Evolutionary conservation across 2,329 filamentous ascomycete species (phyloP).

Genomic region (Aureobasidium sp.): DNA sequence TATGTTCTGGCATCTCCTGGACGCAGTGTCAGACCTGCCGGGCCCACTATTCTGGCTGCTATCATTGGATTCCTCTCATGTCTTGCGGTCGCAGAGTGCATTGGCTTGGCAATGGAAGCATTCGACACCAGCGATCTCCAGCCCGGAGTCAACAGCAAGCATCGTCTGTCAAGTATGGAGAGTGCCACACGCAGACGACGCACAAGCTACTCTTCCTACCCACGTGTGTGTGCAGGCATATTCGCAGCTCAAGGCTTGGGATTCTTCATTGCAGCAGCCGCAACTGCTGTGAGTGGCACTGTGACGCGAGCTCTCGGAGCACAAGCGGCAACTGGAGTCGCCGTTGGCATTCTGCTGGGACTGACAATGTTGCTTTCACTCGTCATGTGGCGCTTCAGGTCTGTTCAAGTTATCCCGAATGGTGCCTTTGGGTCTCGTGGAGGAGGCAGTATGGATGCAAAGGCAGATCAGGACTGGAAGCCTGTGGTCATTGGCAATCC

Average conservation of each 20-base stretch:
- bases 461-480: conserved; percentile 50
- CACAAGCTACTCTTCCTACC: conserved; percentile 70
- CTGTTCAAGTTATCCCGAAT: conserved; percentile 60
- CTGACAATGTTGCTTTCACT: conserved; percentile 56
- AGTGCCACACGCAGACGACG: conserved; percentile 38
- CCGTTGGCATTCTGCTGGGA: conserved; percentile 57
- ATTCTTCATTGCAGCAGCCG: conserved; percentile 60
- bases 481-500: conserved; percentile 66
- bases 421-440: conserved; percentile 46
- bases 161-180: conserved; percentile 39
- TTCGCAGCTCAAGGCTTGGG: conserved; percentile 61
- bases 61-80: conserved; percentile 63
- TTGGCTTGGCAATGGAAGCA: conserved; percentile 70
- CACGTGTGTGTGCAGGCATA: conserved; percentile 63
- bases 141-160: conserved; percentile 54
- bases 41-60: conserved; percentile 59
- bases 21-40: conserved; percentile 49
- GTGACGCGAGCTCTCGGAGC: conserved; percentile 59
- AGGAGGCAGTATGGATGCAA: conserved; percentile 35
- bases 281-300: conserved; percentile 60
- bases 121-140: conserved; percentile 76
- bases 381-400: conserved; percentile 56
- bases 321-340: conserved; percentile 58
- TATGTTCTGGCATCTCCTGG: conserved; percentile 62
- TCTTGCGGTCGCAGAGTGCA: conserved; percentile 67